A percentile compares a stretch with the other conserved stretches of the same genome.
Evolutionary conservation across 108 stramenopile species (phyloP).

Genomic region (Skeletonema potamos): DNA sequence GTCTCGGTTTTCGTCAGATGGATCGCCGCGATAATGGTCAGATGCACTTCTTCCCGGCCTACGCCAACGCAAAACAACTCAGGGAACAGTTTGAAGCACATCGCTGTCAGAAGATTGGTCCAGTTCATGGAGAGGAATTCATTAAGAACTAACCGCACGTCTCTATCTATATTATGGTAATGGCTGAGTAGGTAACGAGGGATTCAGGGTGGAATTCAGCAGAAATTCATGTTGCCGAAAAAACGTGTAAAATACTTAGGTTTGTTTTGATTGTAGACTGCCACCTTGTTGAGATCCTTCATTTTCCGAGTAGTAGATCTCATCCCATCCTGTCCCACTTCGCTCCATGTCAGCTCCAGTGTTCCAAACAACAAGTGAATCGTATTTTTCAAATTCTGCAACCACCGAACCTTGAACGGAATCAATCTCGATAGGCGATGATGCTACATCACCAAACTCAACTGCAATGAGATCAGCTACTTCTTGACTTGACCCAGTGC

Average conservation of each 20-base stretch:
- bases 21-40: conserved; percentile 44
- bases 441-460: conserved; percentile 69
- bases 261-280: conserved; percentile 42
- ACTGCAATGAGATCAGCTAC: conserved; percentile 61
- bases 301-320: conserved; percentile 78
- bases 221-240: not conserved
- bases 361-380: conserved; percentile 76
- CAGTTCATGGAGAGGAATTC: conserved; percentile 45
- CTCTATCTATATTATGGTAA: not conserved
- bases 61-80: conserved; percentile 45
- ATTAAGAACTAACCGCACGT: conserved; percentile 12
- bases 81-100: conserved; percentile 45
- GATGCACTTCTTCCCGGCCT: conserved; percentile 48
- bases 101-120: conserved; percentile 41
- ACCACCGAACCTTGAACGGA: conserved; percentile 57
- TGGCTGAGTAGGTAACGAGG: not conserved
- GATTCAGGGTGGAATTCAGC: not conserved
- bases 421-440: conserved; percentile 81
- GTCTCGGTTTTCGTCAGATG: conserved; percentile 41
- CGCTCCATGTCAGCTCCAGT: conserved; percentile 81
- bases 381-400: conserved; percentile 66
- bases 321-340: conserved; percentile 91
- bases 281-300: conserved; percentile 64
- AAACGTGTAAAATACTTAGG: not conserved
- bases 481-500: conserved; percentile 73